Evolutionary conservation across 768 basidiomycete species (phyloP), one percentile per base, ranked within the genome.

Genomic region (Candolleomyces efflorescens): DNA sequence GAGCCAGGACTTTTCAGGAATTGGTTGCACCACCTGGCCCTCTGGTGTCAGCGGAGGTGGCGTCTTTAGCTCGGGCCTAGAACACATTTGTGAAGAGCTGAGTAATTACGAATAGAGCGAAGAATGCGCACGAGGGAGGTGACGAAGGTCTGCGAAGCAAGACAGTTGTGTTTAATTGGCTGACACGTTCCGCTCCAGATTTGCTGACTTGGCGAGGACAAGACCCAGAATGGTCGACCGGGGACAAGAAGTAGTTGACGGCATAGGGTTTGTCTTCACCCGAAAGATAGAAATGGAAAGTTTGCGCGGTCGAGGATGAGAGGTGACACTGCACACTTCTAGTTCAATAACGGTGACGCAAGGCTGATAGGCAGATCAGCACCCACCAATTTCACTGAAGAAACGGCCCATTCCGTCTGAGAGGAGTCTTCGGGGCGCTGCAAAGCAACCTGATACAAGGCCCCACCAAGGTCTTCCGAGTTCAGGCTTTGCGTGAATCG

Each of bases 361-460:
- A 48, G 15, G 24, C 52, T 49, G 44, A 41, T 5, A 36, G 56
- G 58, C 56, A 54, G 63, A 50, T 36, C 48, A 38, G 57, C 37
- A 73, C 77, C 61, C 59, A 88, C 85, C 55, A 78, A 76, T 71
- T 85, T 85, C 51, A 87, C 83, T 36, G 86, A 82, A 0, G 82
- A 83, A 47, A 82, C 69, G 64, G 79, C 78, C 79, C 83, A 86
- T 61, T 77, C 67, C 50, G 76, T 68, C 62, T 79, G 76, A 58
- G 78, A 61, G 39, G 78, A 77, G 20, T 67, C 68, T 22, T 73
- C 73, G 39, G 73, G 80, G 7, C 9, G 46, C 51, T 82, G 75
- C 61, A 93, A 73, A 46, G 91, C 87, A 47, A 92, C 71, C 72
- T 92, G 90, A 69, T 92, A 92, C 55, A 87, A 70, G 15, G 81